Evolutionary conservation across 352 stramenopile species (phyloP).

Genomic region (Pythium oligandrum): DNA sequence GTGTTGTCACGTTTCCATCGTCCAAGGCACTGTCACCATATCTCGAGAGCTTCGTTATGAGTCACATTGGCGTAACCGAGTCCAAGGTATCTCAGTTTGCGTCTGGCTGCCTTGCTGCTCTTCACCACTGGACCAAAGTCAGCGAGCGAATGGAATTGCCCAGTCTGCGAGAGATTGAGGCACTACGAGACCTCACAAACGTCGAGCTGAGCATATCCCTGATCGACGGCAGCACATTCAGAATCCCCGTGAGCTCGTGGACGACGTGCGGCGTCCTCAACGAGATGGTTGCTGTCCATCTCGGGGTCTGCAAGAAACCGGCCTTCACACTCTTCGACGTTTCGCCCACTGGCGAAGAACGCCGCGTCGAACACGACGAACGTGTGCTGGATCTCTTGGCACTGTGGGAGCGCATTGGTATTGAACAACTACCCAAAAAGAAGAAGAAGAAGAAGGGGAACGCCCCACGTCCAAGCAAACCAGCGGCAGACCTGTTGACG

Average conservation of each 20-base stretch:
- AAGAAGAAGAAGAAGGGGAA: conserved; percentile 26
- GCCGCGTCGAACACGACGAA: conserved; percentile 51
- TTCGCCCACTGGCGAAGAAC: conserved; percentile 39
- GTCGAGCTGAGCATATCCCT: conserved; percentile 42
- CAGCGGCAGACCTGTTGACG: too few species aligned
- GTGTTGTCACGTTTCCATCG: conserved; percentile 58
- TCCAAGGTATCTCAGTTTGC: conserved; percentile 37
- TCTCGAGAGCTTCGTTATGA: conserved; percentile 47
- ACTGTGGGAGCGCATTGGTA: conserved; percentile 62
- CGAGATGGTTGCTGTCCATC: conserved; percentile 21
- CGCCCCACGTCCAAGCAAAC: neutral
- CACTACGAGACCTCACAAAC: conserved; percentile 36
- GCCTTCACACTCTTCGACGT: conserved; percentile 68
- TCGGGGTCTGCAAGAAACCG: conserved; percentile 39
- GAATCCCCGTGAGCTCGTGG: conserved; percentile 51
- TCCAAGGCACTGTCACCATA: conserved; percentile 37
- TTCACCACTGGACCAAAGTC: conserved; percentile 26
- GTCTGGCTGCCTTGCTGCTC: conserved; percentile 28
- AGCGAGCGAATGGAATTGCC: conserved; percentile 59
- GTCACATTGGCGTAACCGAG: conserved; percentile 24
- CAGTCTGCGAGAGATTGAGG: conserved; percentile 46
- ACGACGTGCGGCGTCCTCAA: conserved; percentile 51
- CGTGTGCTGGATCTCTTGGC: conserved; percentile 69
- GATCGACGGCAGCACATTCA: conserved; percentile 34
- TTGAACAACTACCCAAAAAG: conserved; percentile 35